These are phyloP conservation scores for Rhodamnia argentea DNA, from an alignment of 345 rosid genomes.

Conservation along the genomic window DNA sequence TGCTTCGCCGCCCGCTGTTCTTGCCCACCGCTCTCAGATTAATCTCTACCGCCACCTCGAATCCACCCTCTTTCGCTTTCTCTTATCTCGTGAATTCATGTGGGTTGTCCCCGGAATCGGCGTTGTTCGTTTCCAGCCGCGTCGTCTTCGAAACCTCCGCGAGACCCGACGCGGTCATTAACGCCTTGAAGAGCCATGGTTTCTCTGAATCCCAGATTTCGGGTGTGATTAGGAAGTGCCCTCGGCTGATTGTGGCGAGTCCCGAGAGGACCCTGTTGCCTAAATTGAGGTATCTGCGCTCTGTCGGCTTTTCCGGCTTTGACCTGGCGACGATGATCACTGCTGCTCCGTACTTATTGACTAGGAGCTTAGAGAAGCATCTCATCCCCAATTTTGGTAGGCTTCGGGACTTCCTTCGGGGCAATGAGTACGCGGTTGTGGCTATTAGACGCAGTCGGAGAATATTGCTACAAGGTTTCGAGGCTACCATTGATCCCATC, in stretches of 20 bases:
- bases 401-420: neutral
- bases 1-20: no score
- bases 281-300: constrained; percentile 20
- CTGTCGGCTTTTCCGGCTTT: constrained; percentile 13
- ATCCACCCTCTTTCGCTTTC: neutral
- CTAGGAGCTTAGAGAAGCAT: neutral
- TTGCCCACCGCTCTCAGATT: no score
- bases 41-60: neutral
- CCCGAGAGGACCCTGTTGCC: constrained; percentile 19
- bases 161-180: constrained; percentile 4
- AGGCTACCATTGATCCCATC: no score
- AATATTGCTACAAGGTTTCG: no score
- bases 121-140: neutral
- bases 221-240: neutral
- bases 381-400: constrained; percentile 8
- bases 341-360: neutral
- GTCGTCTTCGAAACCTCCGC: constrained; percentile 2
- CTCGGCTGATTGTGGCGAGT: neutral
- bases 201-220: constrained; percentile 16
- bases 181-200: constrained; percentile 7
- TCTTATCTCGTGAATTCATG: neutral
- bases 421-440: no score
- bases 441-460: no score
- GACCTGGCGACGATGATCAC: constrained; percentile 1
- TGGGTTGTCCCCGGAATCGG: no score